phyloP scores from a whole-genome alignment of 768 basidiomycete species.

The Zangia roseola region DNA sequence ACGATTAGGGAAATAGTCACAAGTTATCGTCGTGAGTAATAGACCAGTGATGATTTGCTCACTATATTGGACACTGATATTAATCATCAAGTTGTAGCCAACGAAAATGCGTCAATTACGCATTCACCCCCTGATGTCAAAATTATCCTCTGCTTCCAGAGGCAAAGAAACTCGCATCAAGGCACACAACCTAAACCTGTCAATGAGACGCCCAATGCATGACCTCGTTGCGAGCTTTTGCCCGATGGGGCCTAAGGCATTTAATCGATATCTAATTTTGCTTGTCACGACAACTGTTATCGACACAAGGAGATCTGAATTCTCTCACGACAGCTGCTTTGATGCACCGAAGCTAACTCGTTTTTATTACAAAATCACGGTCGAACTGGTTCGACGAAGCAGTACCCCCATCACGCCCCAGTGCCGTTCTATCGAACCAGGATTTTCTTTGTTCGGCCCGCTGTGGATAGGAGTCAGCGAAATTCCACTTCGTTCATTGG shows the following conservation, averaged over 20 bases:
- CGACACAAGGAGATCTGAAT: background rate
- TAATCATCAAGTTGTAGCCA: background rate
- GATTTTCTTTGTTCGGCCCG: too few species aligned
- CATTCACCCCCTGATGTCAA: background rate
- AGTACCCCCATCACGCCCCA: too few species aligned
- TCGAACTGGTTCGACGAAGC: conserved; percentile 7
- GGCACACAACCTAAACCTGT: background rate
- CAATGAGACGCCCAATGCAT: too few species aligned
- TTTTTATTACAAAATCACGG: background rate
- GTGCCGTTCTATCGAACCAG: too few species aligned
- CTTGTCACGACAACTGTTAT: background rate
- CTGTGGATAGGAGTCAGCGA: too few species aligned
- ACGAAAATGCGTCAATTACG: conserved; percentile 6
- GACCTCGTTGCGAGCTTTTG: background rate
- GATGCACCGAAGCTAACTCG: background rate
- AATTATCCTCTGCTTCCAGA: background rate
- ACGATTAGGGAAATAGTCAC: conserved; percentile 25
- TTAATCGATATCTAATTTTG: background rate
- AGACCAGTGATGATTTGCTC: conserved; percentile 5
- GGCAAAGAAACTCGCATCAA: background rate
- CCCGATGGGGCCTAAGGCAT: background rate
- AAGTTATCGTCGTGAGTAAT: conserved; percentile 12
- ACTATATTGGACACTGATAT: conserved; percentile 5
- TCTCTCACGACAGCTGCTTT: background rate
- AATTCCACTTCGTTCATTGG: too few species aligned